Base-by-base conservation (phyloP, 2,329 filamentous ascomycete genomes). In the Ceratocystis huliohia region DNA sequence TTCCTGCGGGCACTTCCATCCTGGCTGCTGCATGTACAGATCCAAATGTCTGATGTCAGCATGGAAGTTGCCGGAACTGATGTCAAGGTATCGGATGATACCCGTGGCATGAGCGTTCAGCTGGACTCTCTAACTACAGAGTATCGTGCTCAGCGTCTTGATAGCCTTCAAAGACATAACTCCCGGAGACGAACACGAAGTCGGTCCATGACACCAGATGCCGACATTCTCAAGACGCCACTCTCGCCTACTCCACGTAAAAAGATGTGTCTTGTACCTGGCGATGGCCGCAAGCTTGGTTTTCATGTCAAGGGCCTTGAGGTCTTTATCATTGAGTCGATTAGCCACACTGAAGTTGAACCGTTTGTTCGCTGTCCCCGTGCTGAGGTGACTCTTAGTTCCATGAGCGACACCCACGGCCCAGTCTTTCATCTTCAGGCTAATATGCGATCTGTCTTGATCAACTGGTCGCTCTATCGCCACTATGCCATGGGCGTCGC, bases 401-500 rank as follows among this genome's bases (percentile, higher is more conserved):
- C 94, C 0, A 81, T 86, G 3, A 95, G 89, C 70, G 94, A 99
- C 74, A 84, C 84, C 37, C 89, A 96, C 72, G 93, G 92, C 0
- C 89, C 91, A 0, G 81, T 96, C 5, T 89, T 96, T 72, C 91
- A 97, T 73, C 77, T 97, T 56, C 91, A 95, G 70, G 88, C 90
- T 0, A 84, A 88, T 64, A 82, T 94, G 22, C 88, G 88, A 70
- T 90, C 88, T 5, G 77, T 99, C 1, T 84, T 89, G 68, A 73
- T 96, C 6, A 88, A 95, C 63, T 97, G 97, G 73, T 99, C 95
- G 0, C 82, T 99, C 0, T 96, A 95, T 74, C 87, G 92, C 2
- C 92, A 96, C 73, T 99, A 96, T 73, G 88, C 92, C 0, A 81
- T 95, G 30, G 89, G 91, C 0, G 85, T 97, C 68, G 94, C 93